Percentiles rank a stretch among this genome's conserved stretches.
Evolutionary conservation across 495 filamentous ascomycete species (phyloP).

Genomic region (Recurvomyces mirabilis): DNA sequence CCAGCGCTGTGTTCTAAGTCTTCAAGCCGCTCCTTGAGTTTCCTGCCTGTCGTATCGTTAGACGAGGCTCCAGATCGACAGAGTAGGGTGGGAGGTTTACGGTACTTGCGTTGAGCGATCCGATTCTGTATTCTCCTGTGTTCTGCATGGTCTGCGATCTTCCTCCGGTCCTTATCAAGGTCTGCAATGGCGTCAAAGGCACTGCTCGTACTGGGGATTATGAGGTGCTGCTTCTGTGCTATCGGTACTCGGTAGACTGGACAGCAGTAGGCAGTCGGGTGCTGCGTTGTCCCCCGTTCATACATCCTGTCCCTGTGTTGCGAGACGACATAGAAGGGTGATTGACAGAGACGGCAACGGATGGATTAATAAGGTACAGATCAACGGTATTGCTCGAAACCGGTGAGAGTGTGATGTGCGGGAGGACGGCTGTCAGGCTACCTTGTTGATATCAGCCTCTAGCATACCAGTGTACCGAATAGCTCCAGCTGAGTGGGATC

Average conservation of each 20-base stretch:
- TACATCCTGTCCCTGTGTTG: conserved; percentile 5
- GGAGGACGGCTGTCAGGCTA: not conserved
- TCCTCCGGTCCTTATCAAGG: conserved; percentile 97
- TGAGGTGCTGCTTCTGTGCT: conserved; percentile 13
- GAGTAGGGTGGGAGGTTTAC: conserved; percentile 60
- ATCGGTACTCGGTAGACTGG: conserved; percentile 3
- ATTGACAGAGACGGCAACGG: not conserved
- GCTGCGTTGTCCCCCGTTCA: conserved; percentile 16
- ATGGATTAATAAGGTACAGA: too few relatives aligned
- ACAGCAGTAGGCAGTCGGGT: conserved; percentile 13
- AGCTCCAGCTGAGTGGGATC: too few relatives aligned
- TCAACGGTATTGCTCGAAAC: too few relatives aligned
- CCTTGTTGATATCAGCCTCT: too few relatives aligned
- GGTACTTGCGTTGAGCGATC: conserved; percentile 96
- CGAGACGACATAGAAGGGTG: not conserved
- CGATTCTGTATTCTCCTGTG: conserved; percentile 91
- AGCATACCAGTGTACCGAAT: too few relatives aligned
- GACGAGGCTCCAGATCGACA: not conserved
- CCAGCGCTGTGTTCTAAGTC: conserved; percentile 88
- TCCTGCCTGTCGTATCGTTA: conserved; percentile 60
- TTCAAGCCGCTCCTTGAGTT: conserved; percentile 93
- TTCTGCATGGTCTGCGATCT: conserved; percentile 95
- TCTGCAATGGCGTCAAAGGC: conserved; percentile 95
- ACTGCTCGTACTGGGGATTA: conserved; percentile 54
- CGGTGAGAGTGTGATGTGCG: not conserved